Percentiles rank a stretch among this genome's conserved stretches.
Conservation (phyloP, 345 rosid species). For the Gossypium arboreum region DNA sequence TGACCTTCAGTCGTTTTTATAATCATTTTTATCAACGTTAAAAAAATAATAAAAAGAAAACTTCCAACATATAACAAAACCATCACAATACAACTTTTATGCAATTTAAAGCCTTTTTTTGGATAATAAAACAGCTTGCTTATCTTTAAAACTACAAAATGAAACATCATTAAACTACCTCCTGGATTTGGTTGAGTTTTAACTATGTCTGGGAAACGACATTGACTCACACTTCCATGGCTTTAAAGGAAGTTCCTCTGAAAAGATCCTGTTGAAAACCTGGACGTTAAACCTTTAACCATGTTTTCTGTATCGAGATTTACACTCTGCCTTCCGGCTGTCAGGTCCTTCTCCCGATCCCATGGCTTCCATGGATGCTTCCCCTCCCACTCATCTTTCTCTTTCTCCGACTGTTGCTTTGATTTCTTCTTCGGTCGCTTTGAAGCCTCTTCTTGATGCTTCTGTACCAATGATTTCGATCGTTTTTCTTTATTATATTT, state of each 20-base stretch:
- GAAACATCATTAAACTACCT: background rate
- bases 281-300: constrained; percentile 67
- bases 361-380: constrained; percentile 98
- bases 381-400: constrained; percentile 79
- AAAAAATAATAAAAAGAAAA: too few species aligned
- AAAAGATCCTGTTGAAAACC: constrained; percentile 75
- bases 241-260: constrained; percentile 72
- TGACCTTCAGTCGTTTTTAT: background rate
- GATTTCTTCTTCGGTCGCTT: constrained; percentile 54
- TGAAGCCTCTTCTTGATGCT: constrained; percentile 56
- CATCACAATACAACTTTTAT: too few species aligned
- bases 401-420: constrained; percentile 46
- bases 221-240: background rate
- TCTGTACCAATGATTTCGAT: constrained; percentile 75
- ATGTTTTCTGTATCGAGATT: constrained; percentile 63
- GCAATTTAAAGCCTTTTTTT: too few species aligned
- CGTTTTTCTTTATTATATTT: constrained; percentile 81
- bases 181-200: background rate
- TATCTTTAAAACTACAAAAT: background rate
- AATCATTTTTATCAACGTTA: too few species aligned
- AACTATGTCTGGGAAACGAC: background rate
- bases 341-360: constrained; percentile 88
- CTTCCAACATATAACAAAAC: too few species aligned
- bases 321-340: constrained; percentile 65
- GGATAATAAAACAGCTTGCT: background rate